Base-by-base conservation (phyloP, 2,329 filamentous ascomycete species). In the Shiraia sp. region DNA sequence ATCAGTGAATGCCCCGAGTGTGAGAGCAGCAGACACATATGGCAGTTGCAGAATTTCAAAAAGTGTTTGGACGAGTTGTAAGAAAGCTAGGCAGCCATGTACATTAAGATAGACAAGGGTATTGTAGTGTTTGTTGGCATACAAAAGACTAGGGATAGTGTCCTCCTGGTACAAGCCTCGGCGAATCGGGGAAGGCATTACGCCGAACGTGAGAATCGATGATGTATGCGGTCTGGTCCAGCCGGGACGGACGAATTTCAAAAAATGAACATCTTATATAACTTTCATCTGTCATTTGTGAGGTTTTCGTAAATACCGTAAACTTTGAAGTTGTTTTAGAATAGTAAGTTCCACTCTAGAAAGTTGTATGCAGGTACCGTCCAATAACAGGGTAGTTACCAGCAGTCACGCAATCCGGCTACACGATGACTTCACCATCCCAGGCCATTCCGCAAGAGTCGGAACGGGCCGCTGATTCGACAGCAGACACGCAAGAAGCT, bases 331-430 rank as follows among this genome's bases (percentile, higher is more conserved):
- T 31, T 12, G 5, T 16, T 30, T 31, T 14, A 50, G 31, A 40
- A 32, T 15, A 40, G 47, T 36, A 47, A 50, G 39, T 49, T 28
- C n/a, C 38, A 14, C 16, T 32, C 10, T 12, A 27, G 17, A 12
- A 17, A 26, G 2, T 14, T 41, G 43, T 38, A 37, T 50, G 42
- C 43, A 47, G 54, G 41, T 35, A 47, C 47, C 36, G 29, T 27
- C 58, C 51, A 62, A 62, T 62, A 35, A 57, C 40, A 42, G 17
- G 6, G 9, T 13, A 31, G 29, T 49, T 50, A 47, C 45, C 51
- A 52, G 51, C 52, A 61, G 32, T 53, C 57, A 63, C 59, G 59
- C 56, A 58, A 63, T 61, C 24, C 19, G 13, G 40, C 32, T 14
- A 39, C 49, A 53, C 49, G 17, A 65, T 61, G 57, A 58, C 47